phyloP scores from a whole-genome alignment of 208 protist species.

The Entamoeba histolytica region DNA sequence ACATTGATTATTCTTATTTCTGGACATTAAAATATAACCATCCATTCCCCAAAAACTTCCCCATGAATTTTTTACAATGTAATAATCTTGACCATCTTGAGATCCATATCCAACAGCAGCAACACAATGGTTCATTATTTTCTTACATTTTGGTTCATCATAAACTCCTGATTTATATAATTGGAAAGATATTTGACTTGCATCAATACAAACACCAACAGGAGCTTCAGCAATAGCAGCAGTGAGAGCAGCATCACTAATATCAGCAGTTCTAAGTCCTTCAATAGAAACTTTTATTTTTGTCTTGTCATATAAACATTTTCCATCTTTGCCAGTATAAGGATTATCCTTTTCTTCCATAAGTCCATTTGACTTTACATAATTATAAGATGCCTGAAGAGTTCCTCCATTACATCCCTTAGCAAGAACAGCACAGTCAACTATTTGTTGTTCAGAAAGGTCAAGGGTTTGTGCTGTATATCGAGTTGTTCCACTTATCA shows the following conservation, averaged over 20 bases:
- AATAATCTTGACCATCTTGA: neutral
- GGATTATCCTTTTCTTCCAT: neutral
- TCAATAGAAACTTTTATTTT: neutral
- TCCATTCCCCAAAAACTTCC: neutral
- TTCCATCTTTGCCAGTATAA: neutral
- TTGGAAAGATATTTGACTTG: neutral
- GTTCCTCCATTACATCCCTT: neutral
- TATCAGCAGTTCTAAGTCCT: neutral
- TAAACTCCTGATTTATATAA: neutral
- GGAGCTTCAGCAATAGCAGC: neutral
- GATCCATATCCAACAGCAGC: conserved; percentile 7
- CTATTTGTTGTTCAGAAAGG: neutral
- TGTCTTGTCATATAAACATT: neutral
- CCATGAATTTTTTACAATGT: conserved; percentile 2
- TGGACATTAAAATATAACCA: neutral
- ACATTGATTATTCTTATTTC: neutral
- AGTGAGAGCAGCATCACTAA: neutral
- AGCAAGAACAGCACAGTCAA: neutral
- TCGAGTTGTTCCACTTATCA: neutral
- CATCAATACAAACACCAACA: neutral
- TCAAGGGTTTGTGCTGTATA: neutral
- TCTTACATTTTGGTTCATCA: neutral
- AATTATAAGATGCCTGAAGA: neutral
- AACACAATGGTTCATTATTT: neutral
- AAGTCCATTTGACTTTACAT: neutral